A percentile compares a stretch with the other conserved stretches of the same genome.
phyloP scores from a whole-genome alignment of 306 rosid genomes.

The Prunus mira region DNA sequence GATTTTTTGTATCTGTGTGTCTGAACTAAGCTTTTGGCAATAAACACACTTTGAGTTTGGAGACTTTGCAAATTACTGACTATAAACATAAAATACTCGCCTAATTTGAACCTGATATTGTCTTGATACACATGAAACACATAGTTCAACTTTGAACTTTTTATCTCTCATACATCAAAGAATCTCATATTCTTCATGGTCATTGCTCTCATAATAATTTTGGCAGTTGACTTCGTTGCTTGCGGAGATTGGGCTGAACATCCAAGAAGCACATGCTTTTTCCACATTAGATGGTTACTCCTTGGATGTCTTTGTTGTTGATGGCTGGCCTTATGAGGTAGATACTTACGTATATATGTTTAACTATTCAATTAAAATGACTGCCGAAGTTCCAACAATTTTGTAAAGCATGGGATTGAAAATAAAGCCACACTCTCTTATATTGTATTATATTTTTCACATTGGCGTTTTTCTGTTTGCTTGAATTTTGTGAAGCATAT shows the following conservation, averaged over 20 bases:
- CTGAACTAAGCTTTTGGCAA: slow-evolving; percentile 13
- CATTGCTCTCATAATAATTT: slow-evolving; percentile 19
- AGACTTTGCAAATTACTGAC: not conserved
- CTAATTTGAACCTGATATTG: slow-evolving; percentile 13
- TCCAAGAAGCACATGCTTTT: slow-evolving; percentile 99
- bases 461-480: not conserved
- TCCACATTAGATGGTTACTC: slow-evolving; percentile 92
- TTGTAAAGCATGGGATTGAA: not conserved
- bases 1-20: not conserved
- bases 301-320: slow-evolving; percentile 97
- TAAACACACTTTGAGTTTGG: slow-evolving; percentile 14
- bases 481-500: not conserved
- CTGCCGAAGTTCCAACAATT: not conserved
- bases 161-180: not conserved
- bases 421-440: not conserved
- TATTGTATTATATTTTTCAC: not conserved
- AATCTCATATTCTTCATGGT: slow-evolving; percentile 2
- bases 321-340: slow-evolving; percentile 99
- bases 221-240: slow-evolving; percentile 94
- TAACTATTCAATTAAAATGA: not conserved
- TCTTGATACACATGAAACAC: not conserved
- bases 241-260: slow-evolving; percentile 92
- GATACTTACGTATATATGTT: slow-evolving; percentile 17
- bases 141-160: not conserved
- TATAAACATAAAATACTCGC: not conserved